Evolutionary conservation across 345 rosid species (phyloP), one percentile per base, ranked within the genome.

Genomic region (Gossypium ekmanianum): DNA sequence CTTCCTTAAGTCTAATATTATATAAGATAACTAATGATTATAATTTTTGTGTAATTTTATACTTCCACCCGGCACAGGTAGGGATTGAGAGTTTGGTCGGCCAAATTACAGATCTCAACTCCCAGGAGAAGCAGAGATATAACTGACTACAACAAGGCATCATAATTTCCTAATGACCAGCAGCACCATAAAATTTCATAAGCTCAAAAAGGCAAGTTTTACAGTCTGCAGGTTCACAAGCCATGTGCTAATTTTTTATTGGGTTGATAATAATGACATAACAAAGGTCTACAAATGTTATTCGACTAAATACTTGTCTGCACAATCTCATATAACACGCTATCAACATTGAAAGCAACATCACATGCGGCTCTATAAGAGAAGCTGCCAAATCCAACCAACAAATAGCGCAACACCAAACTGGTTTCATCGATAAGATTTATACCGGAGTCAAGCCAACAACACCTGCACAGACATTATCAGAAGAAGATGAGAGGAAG

Each of bases 361-460:
- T 57, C 29, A 57, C 34, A 65, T 20, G 16, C 3, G 47, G 63
- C 80, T 72, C 79, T 68, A 54, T 22, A 62, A 41, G 72, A 74
- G 74, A 69, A 64, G 70, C 64, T 68, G 76, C 68, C 26, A 55
- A 79, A 79, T 34, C 67, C 76, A 80, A 61, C 79, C 69, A 26
- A 72, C 80, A 50, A 71, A 62, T 18, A 39, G 56, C 61, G 24
- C 75, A 77, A 12, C 52, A 68, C 71, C 51, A 72, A 39, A 22
- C 57, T 9, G 59, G 47, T 51, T 48, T 45, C 27, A 11, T n/a
- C 10, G 10, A 29, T 34, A 55, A 12, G 59, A 64, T 50, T 63
- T 51, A 66, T 2, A 83, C 11, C 26, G 90, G 96, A 64, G 96
- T 91, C 83, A 91, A 81, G 57, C 96, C 96, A 22, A 91, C 91